Evolutionary conservation across 1,284 basidiomycete genomes (phyloP).

Genomic region (Melanopsichium pennsylvanicum): DNA sequence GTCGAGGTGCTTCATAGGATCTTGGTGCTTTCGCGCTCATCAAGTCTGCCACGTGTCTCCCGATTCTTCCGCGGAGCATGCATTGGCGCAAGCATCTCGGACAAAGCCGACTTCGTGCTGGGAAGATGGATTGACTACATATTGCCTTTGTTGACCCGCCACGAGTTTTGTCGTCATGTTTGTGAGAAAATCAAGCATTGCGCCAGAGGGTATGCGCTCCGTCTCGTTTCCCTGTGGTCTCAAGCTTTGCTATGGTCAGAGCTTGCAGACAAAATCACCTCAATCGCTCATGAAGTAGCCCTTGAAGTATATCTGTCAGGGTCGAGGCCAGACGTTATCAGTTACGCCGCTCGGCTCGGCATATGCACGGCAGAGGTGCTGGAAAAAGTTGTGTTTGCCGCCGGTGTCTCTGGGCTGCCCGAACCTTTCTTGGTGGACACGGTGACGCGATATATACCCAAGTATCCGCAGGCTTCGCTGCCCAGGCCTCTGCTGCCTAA

Average conservation of each 20-base stretch:
- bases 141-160: too few relatives aligned
- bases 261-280: too few relatives aligned
- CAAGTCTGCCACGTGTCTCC: slow-evolving; percentile 8
- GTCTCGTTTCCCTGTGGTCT: too few relatives aligned
- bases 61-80: slow-evolving; percentile 19
- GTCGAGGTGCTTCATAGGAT: slow-evolving; percentile 27
- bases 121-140: slow-evolving; percentile 18
- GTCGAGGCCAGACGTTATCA: slow-evolving; percentile 13
- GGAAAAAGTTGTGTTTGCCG: not conserved
- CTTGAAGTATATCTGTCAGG: too few relatives aligned
- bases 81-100: not conserved
- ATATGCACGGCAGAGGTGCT: slow-evolving; percentile 20
- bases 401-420: not conserved
- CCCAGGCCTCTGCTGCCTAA: slow-evolving; percentile 16
- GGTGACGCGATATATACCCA: too few relatives aligned
- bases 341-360: slow-evolving; percentile 16
- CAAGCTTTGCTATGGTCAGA: too few relatives aligned
- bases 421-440: not conserved
- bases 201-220: not conserved
- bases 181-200: too few relatives aligned
- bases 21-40: slow-evolving; percentile 23
- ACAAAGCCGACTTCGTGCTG: slow-evolving; percentile 20
- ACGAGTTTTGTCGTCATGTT: too few relatives aligned
- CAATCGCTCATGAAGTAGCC: too few relatives aligned
- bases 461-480: too few relatives aligned